A percentile compares a stretch with the other conserved stretches of the same genome.
phyloP scores from a whole-genome alignment of 352 stramenopile species.

The Chrysophaeum taylorii region DNA sequence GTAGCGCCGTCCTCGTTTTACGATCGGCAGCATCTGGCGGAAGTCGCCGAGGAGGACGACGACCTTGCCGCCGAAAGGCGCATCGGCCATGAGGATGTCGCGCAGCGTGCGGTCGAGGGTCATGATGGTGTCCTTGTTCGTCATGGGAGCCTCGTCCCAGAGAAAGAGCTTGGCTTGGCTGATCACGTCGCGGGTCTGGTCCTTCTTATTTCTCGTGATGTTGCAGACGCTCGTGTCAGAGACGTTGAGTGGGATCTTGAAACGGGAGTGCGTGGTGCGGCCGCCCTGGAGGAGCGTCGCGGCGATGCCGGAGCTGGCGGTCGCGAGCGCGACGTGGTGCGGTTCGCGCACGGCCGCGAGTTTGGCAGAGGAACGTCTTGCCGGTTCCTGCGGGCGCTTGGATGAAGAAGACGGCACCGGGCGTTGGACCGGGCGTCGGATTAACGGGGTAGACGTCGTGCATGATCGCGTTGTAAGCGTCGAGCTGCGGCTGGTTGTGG shows the following conservation, averaged over 20 bases:
- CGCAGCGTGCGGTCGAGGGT: conserved; percentile 26
- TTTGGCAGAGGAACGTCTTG: conserved; percentile 23
- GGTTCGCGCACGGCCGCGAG: conserved; percentile 19
- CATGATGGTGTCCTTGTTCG: conserved; percentile 24
- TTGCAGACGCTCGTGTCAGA: background rate
- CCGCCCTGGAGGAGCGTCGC: conserved; percentile 12
- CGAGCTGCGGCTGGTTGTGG: conserved; percentile 1
- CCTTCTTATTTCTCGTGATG: background rate
- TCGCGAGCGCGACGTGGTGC: conserved; percentile 18
- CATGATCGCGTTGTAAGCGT: background rate
- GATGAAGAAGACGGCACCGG: conserved; percentile 14
- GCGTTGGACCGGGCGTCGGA: background rate
- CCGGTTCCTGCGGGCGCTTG: conserved; percentile 23
- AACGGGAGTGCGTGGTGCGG: background rate
- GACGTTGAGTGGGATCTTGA: background rate
- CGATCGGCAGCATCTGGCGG: conserved; percentile 26
- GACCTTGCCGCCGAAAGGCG: conserved; percentile 31
- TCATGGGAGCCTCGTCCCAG: conserved; percentile 28
- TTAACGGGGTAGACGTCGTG: no score
- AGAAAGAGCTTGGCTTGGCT: conserved; percentile 19
- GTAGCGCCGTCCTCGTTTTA: background rate
- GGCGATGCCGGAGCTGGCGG: conserved; percentile 19
- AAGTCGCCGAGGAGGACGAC: conserved; percentile 29
- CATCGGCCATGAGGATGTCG: conserved; percentile 16
- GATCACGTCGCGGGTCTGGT: conserved; percentile 3